Base-by-base conservation (phyloP, 768 basidiomycete species). In the Collybia nuda region DNA sequence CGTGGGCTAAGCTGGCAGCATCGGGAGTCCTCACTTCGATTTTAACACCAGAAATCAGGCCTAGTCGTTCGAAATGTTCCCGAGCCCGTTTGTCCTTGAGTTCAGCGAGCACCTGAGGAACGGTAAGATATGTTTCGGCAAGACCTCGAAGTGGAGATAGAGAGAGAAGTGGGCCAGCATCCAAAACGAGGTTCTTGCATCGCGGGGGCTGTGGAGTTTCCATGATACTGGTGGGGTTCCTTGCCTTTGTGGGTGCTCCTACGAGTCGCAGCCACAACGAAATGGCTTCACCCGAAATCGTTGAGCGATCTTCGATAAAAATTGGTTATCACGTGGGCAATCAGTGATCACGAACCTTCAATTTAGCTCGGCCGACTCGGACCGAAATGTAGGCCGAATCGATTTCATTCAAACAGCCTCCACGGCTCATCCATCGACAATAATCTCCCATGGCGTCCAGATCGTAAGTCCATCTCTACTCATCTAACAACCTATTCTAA, bases 91-190 rank as follows among this genome's bases (percentile, higher is more conserved):
- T 84, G 71, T 98, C 96, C 66, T 90, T 87, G 56, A 99, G 71
- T 67, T 99, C 97, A 3, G 83, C 78, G 24, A 98, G 72, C 7
- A 98, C 95, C 58, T 93, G 89, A 0, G 93, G 94, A 1, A 91
- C 89, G 5, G 94, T 96, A 52, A 90, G 71, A 66, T 89, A 98
- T 28, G 81, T 82, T 56, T 87, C 78, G 17, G 97, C 92, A 22
- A 98, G 72, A 9, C 93, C 93, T n/a, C 92, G 79, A 7, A 98
- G 79, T 0, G 95, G 93, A 0, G 89, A 87, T 2, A 96, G 75
- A 2, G 93, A 92, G 3, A 98, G 84, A 0, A 98, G 75, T 2
- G 96, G 95, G 1, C 93, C 94, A 0, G 96, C 88, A 79, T 98
- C 96, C 43, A 98, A 84, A 6, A 98, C 86, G 12, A 98, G 81